Evolutionary conservation across 768 basidiomycete genomes (phyloP), one percentile per base, ranked within the genome.

Genomic region (Macrolepiota albuminosa): DNA sequence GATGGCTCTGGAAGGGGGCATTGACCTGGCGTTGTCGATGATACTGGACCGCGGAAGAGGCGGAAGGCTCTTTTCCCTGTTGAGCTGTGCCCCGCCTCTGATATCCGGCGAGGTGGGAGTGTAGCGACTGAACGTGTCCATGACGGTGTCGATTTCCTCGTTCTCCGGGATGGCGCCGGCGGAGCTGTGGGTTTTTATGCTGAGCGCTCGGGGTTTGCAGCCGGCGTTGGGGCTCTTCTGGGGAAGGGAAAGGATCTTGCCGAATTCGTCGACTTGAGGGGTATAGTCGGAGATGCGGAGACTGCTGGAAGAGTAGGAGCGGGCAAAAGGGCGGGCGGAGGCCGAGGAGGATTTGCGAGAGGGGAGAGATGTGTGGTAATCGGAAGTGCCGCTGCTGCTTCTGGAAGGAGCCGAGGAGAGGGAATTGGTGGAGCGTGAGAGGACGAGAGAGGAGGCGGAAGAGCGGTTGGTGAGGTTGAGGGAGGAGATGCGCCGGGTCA

Each of bases 401-500:
- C 10, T 79, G 80, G 55, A 48, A 9, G 40, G 50, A 14, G 49
- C 42, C 6, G 53, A 53, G 36, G 31, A 64, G 45, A 53, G 59
- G 47, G 58, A 57, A 51, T 61, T 59, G 45, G 61, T 31, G 40
- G 64, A 60, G 53, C 37, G 40, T 0, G 70, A 63, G 6, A 72
- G 67, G 11, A 59, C 69, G 40, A 81, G 65, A 9, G 81, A 83
- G 6, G 79, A 74, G 1, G 74, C 71, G 0, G 82, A 86, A 14
- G 78, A 70, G 6, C 75, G 76, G 5, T 76, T 73, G 0, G 78
- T 73, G 18, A 87, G 73, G 64, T 81, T 80, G 54, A 88, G 78
- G 0, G 77, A 71, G 5, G 86, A 88, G 6, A 89, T 71, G 8
- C 86, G 83, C 10, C 81, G 77, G 0, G 87, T 88, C 13, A 89